Base-by-base conservation (phyloP, 345 rosid genomes). In the Rhizophora apiculata region DNA sequence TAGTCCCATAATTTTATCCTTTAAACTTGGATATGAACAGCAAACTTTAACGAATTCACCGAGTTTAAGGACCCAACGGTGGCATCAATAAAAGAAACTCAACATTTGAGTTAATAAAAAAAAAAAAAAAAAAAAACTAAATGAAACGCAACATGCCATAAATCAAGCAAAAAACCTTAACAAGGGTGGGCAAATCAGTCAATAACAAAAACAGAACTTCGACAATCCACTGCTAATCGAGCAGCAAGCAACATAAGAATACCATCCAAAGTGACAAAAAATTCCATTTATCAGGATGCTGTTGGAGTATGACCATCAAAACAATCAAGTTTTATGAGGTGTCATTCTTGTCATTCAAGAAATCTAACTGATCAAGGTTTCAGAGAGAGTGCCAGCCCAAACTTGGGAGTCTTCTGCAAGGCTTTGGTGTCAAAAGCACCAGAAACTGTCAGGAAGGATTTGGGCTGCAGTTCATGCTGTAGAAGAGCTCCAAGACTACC, bases 341-440 rank as follows among this genome's bases (percentile, higher is more conserved):
- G 20, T 71, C 34, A 27, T 49, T 26, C 27, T 43, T 66, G 24
- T 43, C 34, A 56, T n/a, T n/a, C 34, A 51, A 46, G 19, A 39
- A 70, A 36, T 36, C 24, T 43, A 8, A 10, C 24, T 18, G 10
- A 60, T 84, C 78, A 84, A 30, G 88, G 88, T 74, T 85, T 83
- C 7, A 87, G 80, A 22, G 88, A 74, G 21, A 87, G 81, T 10
- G 85, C 74, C 67, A 89, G 65, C 55, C 90, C 90, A 46, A 85
- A 80, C 79, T 81, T 84, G 63, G 90, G 85, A 64, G 68, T 71
- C 80, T 80, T 80, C 30, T 84, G 84, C 60, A 84, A 78, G 56
- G 85, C 79, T 73, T 83, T 84, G 49, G 89, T 82, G 72, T 89
- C 86, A 13, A 85, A 74, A 27, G 83, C 83, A 48, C 87, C 84